Evolutionary conservation across 2,329 filamentous ascomycete genomes (phyloP), one percentile per base, ranked within the genome.

Genomic region (Fusarium odoratissimum): DNA sequence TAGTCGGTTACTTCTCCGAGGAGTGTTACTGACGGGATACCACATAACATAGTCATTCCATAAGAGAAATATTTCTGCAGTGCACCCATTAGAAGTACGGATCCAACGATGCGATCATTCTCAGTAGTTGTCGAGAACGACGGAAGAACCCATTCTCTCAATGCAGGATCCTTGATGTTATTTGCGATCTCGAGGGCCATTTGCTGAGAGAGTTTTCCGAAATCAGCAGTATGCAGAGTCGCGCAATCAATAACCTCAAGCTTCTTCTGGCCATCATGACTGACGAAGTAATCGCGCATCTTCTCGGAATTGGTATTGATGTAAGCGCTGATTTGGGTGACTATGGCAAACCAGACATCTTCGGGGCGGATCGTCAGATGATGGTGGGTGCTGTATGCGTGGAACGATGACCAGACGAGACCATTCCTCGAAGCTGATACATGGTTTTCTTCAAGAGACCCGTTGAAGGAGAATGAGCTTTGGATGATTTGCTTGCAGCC

Each of bases 31-130:
- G 41, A 62, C 0, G 60, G 60, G n/a, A 62, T 10, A 1, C 19
- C 60, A 8, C 60, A 62, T 0, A 0, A 0, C 1, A 38, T 0
- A 0, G 0, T 2, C 0, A 30, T 33, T n/a, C 8, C 3, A 8
- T 33, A 46, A 4, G 21, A 38, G 19, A 62, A 59, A 25, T 46
- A 59, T 21, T 28, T 31, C 35, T 58, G 51, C 10, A 61, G 16
- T 2, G 59, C 0, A 0, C 51, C 59, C 51, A 61, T 59, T 0
- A 61, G n/a, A 1, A 59, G 51, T 3, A 61, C 33, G 4, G 60
- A 60, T 0, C 52, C 60, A 6, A 60, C 28, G 1, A 59, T 16
- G 1, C 54, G 60, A 28, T 62, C 60, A 6, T 19, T 30, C 0
- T 46, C 33, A 11, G 41, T 46, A 14, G 60, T 62, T 0, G 59